Base-by-base conservation (phyloP, 2,329 filamentous ascomycete genomes). In the Dichotomopilus funicola region DNA sequence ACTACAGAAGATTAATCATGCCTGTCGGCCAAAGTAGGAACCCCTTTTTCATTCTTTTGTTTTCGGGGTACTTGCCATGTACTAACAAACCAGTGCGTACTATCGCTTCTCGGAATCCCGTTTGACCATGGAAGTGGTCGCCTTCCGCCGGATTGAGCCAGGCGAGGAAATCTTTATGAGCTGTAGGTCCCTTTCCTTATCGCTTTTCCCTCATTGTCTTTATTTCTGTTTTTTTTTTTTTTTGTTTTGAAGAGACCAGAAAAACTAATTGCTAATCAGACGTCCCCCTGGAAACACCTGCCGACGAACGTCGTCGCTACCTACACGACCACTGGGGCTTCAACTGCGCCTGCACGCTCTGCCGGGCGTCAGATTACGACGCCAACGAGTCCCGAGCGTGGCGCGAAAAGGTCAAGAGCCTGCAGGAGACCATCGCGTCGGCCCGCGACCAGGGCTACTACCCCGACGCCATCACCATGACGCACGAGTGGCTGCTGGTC, bases 151-250 rank as follows among this genome's bases (percentile, higher is more conserved):
- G 10, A 67, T 69, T 13, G 53, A 64, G 45, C 53, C 60, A 1
- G 67, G 66, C 3, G 64, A 68, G 11, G 67, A 69, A 50, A 65
- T 70, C 33, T 43, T 57, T 7, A 63, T 70, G 49, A 68, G 62
- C 60, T 68, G 67, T 66, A 57, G 27, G 65, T 53, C 43, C 12
- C 7, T 38, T 19, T 41, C 2, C 6, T 5, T 6, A 12, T 6
- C 37, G 12, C 12, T 38, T 8, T 12, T 12, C 8, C 4, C 43
- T 33, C 7, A 40, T 19, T 44, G 3, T 10, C 8, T 6, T 6
- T 12, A 38, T 38, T 38, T 8, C 4, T 12, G 1, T 38, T 9
- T 38, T 38, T 12, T 9, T 38, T 27, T 27, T 27, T 27, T 27
- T 27, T 27, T 27, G 2, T 27, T 27, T 27, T 27, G 19, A 27